A percentile compares a stretch with the other conserved stretches of the same genome.
These are phyloP conservation scores for Corylus avellana DNA, from an alignment of 306 rosid species.

Conservation along the genomic window DNA sequence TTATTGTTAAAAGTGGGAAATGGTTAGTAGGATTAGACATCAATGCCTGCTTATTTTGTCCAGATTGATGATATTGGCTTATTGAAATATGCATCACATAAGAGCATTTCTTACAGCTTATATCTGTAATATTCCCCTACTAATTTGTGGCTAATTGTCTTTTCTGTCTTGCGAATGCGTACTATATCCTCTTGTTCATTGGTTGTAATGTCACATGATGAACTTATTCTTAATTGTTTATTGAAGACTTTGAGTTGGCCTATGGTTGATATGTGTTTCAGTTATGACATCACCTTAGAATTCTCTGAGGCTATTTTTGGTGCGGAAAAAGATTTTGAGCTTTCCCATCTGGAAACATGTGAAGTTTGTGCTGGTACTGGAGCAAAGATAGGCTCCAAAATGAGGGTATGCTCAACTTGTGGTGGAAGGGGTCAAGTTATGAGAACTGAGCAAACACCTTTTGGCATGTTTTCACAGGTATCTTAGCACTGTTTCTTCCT, in stretches of 20 bases:
- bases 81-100: background rate
- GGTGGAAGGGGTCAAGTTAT: conserved; percentile 99
- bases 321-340: conserved; percentile 87
- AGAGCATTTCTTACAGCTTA: too few species aligned
- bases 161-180: background rate
- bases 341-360: conserved; percentile 95
- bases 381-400: conserved; percentile 79
- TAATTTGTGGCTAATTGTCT: background rate
- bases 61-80: background rate
- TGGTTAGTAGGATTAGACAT: background rate
- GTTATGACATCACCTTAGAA: conserved; percentile 84
- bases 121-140: background rate
- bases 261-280: conserved; percentile 49
- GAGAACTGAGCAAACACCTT: conserved; percentile 99
- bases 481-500: conserved; percentile 21
- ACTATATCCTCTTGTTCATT: conserved; percentile 18
- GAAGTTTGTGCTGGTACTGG: conserved; percentile 89
- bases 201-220: background rate
- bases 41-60: background rate
- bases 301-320: conserved; percentile 93
- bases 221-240: background rate
- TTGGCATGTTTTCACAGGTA: conserved; percentile 99
- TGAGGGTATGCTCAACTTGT: conserved; percentile 91
- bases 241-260: conserved; percentile 25
- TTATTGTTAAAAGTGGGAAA: background rate